Conservation (phyloP, 305 asterid species). For the Withania somnifera region DNA sequence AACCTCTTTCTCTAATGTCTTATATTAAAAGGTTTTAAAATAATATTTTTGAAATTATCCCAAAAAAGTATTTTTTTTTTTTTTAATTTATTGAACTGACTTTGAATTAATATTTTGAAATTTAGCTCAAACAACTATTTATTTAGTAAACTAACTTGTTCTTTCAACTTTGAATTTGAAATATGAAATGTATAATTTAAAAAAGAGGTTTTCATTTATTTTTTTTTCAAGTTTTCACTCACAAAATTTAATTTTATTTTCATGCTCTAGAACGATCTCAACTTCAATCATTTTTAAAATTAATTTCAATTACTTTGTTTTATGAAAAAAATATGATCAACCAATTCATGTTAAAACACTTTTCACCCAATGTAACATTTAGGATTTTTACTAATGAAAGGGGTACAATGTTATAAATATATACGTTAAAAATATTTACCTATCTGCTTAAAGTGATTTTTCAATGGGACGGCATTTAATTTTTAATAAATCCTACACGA, state of each 20-base stretch:
- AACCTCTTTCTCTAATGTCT: neutral
- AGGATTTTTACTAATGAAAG: too few relatives aligned
- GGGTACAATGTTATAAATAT: too few relatives aligned
- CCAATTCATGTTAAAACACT: neutral
- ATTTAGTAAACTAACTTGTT: neutral
- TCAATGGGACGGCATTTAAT: too few relatives aligned
- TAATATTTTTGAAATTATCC: neutral
- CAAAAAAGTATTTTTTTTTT: neutral
- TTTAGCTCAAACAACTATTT: neutral
- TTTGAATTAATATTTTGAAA: neutral
- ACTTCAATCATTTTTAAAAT: too few relatives aligned
- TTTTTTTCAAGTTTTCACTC: too few relatives aligned
- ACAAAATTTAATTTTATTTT: too few relatives aligned
- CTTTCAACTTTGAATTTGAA: neutral
- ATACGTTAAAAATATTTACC: too few relatives aligned
- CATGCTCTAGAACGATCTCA: too few relatives aligned
- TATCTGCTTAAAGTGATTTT: too few relatives aligned
- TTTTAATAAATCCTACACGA: fast-evolving
- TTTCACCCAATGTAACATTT: neutral
- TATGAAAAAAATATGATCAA: neutral
- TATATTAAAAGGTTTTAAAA: neutral
- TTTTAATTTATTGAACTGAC: neutral
- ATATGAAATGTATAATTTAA: neutral
- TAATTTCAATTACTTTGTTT: neutral
- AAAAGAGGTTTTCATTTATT: too few relatives aligned